Conservation (phyloP, 257 asterid species). For the Nicotiana noctiflora region DNA sequence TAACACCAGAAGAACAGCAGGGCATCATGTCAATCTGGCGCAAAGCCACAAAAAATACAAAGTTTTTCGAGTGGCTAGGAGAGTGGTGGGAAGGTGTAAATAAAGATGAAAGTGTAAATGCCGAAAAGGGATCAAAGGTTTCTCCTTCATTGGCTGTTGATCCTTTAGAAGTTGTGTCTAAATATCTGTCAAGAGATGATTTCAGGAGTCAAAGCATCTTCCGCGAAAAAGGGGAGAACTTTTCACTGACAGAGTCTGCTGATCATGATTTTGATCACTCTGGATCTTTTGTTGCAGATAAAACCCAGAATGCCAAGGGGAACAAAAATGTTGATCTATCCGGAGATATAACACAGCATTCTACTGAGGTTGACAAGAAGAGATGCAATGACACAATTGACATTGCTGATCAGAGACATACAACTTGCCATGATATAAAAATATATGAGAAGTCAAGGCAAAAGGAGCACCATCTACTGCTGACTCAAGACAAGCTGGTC, state of each 20-base stretch:
- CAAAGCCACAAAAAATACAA: slow-evolving; percentile 51
- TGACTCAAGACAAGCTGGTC: slow-evolving; percentile 64
- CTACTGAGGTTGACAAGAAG: slow-evolving; percentile 32
- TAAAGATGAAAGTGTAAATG: slow-evolving; percentile 25
- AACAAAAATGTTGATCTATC: slow-evolving; percentile 20
- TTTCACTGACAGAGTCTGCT: slow-evolving; percentile 16
- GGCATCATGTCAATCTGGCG: slow-evolving; percentile 55
- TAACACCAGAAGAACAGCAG: slow-evolving; percentile 55
- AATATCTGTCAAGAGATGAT: slow-evolving; percentile 43
- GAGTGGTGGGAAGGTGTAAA: slow-evolving; percentile 84
- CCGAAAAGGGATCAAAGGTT: slow-evolving; percentile 32
- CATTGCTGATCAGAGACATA: slow-evolving; percentile 19
- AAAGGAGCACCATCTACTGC: slow-evolving; percentile 40
- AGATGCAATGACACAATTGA: slow-evolving; percentile 26
- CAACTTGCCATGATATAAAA: slow-evolving; percentile 10
- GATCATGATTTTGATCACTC: slow-evolving; percentile 19
- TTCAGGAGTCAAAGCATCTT: slow-evolving; percentile 16
- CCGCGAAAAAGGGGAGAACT: slow-evolving; percentile 14
- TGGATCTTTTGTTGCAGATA: slow-evolving; percentile 25
- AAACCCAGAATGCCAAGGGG: slow-evolving; percentile 16
- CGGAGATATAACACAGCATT: slow-evolving; percentile 21
- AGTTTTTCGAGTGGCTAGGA: slow-evolving; percentile 67
- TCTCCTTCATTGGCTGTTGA: slow-evolving; percentile 35
- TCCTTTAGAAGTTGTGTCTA: slow-evolving; percentile 55
- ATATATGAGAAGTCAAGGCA: slow-evolving; percentile 19